A percentile compares a stretch with the other conserved stretches of the same genome.
Evolutionary conservation across 2,329 filamentous ascomycete genomes (phyloP).

Genomic region (Nannizziopsis arthrosporioides): DNA sequence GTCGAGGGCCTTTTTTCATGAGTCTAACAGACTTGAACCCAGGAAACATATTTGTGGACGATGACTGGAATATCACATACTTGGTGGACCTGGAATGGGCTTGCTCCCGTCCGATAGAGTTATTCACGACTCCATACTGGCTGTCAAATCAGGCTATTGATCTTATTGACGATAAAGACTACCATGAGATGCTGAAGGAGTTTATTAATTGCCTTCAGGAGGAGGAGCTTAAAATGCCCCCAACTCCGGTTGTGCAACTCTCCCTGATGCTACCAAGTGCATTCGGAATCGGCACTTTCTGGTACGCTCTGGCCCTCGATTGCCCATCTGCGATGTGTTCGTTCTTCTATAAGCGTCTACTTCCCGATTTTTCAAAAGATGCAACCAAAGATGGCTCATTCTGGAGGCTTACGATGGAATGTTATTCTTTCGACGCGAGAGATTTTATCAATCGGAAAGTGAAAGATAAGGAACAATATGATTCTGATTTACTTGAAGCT

Average conservation of each 20-base stretch:
- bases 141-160: constrained; percentile 17
- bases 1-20: constrained; percentile 24
- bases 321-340: constrained; percentile 19
- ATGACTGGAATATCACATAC: constrained; percentile 25
- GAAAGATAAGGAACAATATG: constrained; percentile 15
- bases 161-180: constrained; percentile 15
- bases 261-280: constrained; percentile 8
- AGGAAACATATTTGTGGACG: constrained; percentile 26
- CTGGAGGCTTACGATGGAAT: constrained; percentile 12
- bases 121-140: constrained; percentile 25
- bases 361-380: constrained; percentile 14
- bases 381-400: constrained; percentile 12
- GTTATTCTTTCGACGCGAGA: constrained; percentile 12
- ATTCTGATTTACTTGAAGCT: constrained; percentile 9
- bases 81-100: constrained; percentile 30
- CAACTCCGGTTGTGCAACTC: not conserved
- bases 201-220: constrained; percentile 17
- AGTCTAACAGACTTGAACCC: constrained; percentile 24
- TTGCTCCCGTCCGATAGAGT: constrained; percentile 18
- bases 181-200: constrained; percentile 14
- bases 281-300: constrained; percentile 19
- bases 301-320: constrained; percentile 18
- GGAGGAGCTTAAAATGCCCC: constrained; percentile 12
- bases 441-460: constrained; percentile 14
- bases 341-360: constrained; percentile 18